Evolutionary conservation across 192 early-diverging fungal species (phyloP).

Genomic region (Mortierella claussenii): DNA sequence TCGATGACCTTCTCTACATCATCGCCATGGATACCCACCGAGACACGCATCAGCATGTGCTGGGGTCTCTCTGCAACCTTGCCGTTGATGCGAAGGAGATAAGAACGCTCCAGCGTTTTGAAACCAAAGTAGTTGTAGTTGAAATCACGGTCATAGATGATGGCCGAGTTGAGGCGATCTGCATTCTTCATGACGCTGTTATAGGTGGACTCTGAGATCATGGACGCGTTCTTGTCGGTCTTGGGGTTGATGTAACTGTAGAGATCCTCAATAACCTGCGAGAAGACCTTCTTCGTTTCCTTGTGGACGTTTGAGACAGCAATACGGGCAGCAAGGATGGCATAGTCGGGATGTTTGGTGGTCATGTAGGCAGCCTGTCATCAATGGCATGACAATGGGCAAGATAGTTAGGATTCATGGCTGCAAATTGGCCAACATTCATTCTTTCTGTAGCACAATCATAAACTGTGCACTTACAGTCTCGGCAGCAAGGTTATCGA

Average conservation of each 20-base stretch:
- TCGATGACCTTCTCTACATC: constrained; percentile 94
- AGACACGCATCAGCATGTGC: constrained; percentile 98
- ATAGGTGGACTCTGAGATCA: constrained; percentile 88
- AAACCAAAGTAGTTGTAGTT: constrained; percentile 99
- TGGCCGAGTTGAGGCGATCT: constrained; percentile 91
- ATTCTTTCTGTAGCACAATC: neutral
- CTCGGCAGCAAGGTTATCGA: constrained; percentile 92
- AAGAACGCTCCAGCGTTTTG: constrained; percentile 98
- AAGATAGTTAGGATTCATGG: neutral
- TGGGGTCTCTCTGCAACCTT: constrained; percentile 95
- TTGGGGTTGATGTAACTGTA: constrained; percentile 92
- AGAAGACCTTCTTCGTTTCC: constrained; percentile 88
- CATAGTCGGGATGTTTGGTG: constrained; percentile 97
- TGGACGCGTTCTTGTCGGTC: constrained; percentile 84
- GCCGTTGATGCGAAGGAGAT: constrained; percentile 89
- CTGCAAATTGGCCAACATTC: neutral
- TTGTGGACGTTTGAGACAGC: constrained; percentile 97
- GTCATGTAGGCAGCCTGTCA: constrained; percentile 87
- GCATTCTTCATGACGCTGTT: constrained; percentile 74
- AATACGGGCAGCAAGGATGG: constrained; percentile 96
- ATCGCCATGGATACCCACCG: constrained; percentile 95
- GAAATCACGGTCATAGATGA: constrained; percentile 98
- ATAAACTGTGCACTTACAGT: constrained; percentile 54
- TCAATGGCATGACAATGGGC: neutral
- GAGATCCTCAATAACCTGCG: constrained; percentile 86